Base-by-base conservation (phyloP, 1,284 basidiomycete genomes). In the Phlebopus sp. region DNA sequence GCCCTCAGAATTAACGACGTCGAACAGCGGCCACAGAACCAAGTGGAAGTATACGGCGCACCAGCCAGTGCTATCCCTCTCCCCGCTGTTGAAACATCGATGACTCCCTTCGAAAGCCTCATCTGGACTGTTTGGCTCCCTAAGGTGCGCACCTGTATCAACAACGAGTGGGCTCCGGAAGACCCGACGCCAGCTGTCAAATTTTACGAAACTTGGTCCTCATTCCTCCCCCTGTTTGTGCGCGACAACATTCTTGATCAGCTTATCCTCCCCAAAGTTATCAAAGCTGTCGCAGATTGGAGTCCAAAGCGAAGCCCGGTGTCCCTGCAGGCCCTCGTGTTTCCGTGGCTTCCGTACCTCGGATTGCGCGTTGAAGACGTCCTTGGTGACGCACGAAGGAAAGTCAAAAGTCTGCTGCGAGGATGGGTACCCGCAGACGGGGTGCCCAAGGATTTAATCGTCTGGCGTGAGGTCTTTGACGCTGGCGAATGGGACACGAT, bases 41-140 rank as follows among this genome's bases (percentile, higher is more conserved):
- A 80, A 53, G 68, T 86, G 2, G 79, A 83, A 55, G 55, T 81
- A 2, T 85, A 81, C 62, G 86, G 84, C 15, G 66, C 70, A 14
- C 69, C 64, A 44, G 68, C 70, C 0, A 56, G 68, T 11, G 50
- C 60, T 4, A 53, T 65, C 7, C 45, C 66, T 51, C 37, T 51
- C 37, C 30, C 30, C 53, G 78, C 79, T 39, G 79, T 79, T 39
- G 79, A 83, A 52, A 73, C 72, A 53, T 74, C 75, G 1, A 99
- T 99, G 97, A 94, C 94, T 5, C 87, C 97, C 0, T 99, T 91
- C 67, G 96, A 99, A 65, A 90, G 87, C 48, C 73, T 99, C 17
- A 70, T 99, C 14, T 99, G 96, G 95, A 90, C 88, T 53, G 74
- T 89, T 6, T 99, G 95, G 96, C 73, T 99, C 19, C 97, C 97